Evolutionary conservation across 257 asterid genomes (phyloP).

Genomic region (Agastache rugosa): DNA sequence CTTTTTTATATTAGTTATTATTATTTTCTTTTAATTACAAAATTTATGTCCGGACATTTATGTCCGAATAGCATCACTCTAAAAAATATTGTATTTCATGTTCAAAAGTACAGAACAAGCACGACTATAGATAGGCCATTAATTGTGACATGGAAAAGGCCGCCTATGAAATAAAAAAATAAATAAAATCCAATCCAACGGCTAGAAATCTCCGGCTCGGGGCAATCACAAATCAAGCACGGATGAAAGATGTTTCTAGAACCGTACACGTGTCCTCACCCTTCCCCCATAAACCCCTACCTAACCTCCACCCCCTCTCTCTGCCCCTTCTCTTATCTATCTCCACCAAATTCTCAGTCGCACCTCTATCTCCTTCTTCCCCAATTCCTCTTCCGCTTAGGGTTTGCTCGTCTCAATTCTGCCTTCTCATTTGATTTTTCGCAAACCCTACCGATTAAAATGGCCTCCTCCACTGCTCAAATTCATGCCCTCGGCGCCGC

Average conservation of each 20-base stretch:
- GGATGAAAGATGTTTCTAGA: slow-evolving; percentile 19
- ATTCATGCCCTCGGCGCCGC: slow-evolving; percentile 67
- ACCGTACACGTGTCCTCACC: slow-evolving; percentile 14
- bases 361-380: slow-evolving; percentile 30
- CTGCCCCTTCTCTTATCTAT: slow-evolving; percentile 28
- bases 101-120: too few species aligned
- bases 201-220: not conserved
- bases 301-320: not conserved
- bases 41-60: too few species aligned
- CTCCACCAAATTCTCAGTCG: slow-evolving; percentile 38
- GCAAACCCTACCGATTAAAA: slow-evolving; percentile 9
- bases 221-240: not conserved
- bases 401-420: slow-evolving; percentile 16
- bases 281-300: slow-evolving; percentile 1
- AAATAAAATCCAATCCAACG: not conserved
- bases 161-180: too few species aligned
- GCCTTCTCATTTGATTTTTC: not conserved
- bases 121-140: too few species aligned
- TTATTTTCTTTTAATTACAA: too few species aligned
- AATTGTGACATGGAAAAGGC: too few species aligned
- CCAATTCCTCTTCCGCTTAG: slow-evolving; percentile 27
- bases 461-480: slow-evolving; percentile 71
- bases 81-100: too few species aligned
- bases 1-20: too few species aligned
- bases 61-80: too few species aligned